These are phyloP conservation scores for Hortiboletus campestris DNA, from an alignment of 768 basidiomycete genomes.

Conservation along the genomic window DNA sequence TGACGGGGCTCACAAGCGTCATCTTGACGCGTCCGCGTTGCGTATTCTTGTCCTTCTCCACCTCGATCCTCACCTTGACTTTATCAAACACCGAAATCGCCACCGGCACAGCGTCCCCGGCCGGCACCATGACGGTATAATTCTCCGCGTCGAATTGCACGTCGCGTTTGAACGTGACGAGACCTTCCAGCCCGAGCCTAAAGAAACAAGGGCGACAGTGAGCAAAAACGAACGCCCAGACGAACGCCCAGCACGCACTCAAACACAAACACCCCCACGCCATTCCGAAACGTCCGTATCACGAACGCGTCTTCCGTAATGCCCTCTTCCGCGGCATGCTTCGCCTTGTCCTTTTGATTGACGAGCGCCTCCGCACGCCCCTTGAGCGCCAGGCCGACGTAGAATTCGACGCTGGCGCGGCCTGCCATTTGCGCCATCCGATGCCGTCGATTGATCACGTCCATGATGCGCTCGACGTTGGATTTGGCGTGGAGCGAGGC, in stretches of 20 bases:
- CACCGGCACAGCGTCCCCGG: slow-evolving; percentile 37
- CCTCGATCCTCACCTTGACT: slow-evolving; percentile 83
- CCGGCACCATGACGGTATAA: slow-evolving; percentile 75
- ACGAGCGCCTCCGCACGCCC: slow-evolving; percentile 46
- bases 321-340: slow-evolving; percentile 25
- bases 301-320: slow-evolving; percentile 87
- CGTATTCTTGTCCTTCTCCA: slow-evolving; percentile 94
- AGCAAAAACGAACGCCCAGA: background rate
- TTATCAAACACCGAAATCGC: slow-evolving; percentile 91
- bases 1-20: slow-evolving; percentile 67
- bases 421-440: slow-evolving; percentile 98
- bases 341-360: slow-evolving; percentile 20
- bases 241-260: slow-evolving; percentile 45
- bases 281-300: slow-evolving; percentile 92
- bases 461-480: slow-evolving; percentile 83
- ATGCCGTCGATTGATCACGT: slow-evolving; percentile 87
- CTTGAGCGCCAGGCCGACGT: slow-evolving; percentile 90
- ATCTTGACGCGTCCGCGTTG: slow-evolving; percentile 88
- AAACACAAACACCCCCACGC: slow-evolving; percentile 93
- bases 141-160: slow-evolving; percentile 89
- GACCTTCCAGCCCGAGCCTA: slow-evolving; percentile 90
- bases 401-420: slow-evolving; percentile 95
- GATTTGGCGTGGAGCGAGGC: slow-evolving; percentile 83
- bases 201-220: background rate
- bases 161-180: slow-evolving; percentile 91